Percentiles rank a stretch among this genome's conserved stretches.
These are phyloP conservation scores for Vachellia pachyceras DNA, from an alignment of 306 rosid genomes.

Conservation along the genomic window DNA sequence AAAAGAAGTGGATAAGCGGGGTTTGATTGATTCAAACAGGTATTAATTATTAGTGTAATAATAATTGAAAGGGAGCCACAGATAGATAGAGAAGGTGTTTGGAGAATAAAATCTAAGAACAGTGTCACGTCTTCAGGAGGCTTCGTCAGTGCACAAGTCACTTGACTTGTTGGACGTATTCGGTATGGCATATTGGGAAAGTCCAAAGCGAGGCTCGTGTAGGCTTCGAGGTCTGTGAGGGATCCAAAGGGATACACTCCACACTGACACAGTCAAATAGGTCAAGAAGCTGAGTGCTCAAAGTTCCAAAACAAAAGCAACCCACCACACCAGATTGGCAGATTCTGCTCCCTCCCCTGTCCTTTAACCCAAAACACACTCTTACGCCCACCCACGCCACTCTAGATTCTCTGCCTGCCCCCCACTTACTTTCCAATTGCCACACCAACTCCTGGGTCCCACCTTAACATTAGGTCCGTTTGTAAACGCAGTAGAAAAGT, in stretches of 20 bases:
- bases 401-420: not conserved
- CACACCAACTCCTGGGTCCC: not conserved
- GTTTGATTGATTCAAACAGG: not conserved
- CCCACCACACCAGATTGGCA: slow-evolving; percentile 30
- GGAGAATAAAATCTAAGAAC: not conserved
- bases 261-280: not conserved
- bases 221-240: not conserved
- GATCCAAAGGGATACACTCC: not conserved
- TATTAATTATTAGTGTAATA: too few relatives aligned
- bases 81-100: not conserved
- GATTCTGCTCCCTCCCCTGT: slow-evolving; percentile 15
- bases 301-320: slow-evolving; percentile 26
- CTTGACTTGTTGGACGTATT: not conserved
- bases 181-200: not conserved
- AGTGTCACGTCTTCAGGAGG: not conserved
- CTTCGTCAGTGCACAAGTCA: not conserved
- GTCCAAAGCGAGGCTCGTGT: not conserved
- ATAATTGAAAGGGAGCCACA: too few relatives aligned
- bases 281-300: not conserved
- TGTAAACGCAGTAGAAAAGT: too few relatives aligned
- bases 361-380: not conserved
- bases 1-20: not conserved
- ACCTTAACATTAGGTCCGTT: not conserved
- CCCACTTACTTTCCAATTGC: not conserved
- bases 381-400: not conserved